Base-by-base conservation (phyloP, 768 basidiomycete species). In the Leucocoprinus birnbaumii region DNA sequence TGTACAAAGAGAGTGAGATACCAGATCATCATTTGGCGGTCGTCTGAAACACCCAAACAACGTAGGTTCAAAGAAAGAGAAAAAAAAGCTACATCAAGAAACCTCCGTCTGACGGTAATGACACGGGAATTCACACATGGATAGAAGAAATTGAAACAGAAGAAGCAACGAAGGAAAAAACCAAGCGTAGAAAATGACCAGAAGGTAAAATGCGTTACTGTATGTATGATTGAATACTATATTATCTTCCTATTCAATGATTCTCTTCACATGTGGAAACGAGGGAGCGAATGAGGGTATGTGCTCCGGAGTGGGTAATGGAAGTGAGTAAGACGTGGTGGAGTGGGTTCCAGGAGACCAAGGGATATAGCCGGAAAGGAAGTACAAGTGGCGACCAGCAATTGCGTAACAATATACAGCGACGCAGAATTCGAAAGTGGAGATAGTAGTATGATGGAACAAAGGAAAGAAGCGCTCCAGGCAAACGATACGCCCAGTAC, bases 21-120 rank as follows among this genome's bases (percentile, higher is more conserved):
- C 48, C 48, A 40, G 48, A 50, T 50, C 48, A 49, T 49, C 35
- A 49, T 22, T 26, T 14, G 40, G 18, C n/a, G 38, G 27, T 49
- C 21, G 8, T 40, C 35, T 40, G 38, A 16, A 41, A 41, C 14
- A 19, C 16, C 40, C 40, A 41, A 41, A 41, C 40, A 41, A 16
- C 40, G 16, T 8, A 37, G 8, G 35, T 8, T 8, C 16, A 8
- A 37, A 37, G 24, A 48, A 19, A 19, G 35, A 26, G 11, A 18
- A 11, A 14, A 44, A 21, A 9, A 49, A 35, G 11, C 31, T 10
- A 48, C 24, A 48, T n/a, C 46, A 49, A 34, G 10, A 27, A 31
- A 11, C 31, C 31, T 11, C 31, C 31, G 5, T 5, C 31, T 11
- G 31, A 31, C 31, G 11, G 11, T 31, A 11, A 31, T 31, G 31